Conservation (phyloP, 148 eudicot genomes). For the Limonium bicolor region DNA sequence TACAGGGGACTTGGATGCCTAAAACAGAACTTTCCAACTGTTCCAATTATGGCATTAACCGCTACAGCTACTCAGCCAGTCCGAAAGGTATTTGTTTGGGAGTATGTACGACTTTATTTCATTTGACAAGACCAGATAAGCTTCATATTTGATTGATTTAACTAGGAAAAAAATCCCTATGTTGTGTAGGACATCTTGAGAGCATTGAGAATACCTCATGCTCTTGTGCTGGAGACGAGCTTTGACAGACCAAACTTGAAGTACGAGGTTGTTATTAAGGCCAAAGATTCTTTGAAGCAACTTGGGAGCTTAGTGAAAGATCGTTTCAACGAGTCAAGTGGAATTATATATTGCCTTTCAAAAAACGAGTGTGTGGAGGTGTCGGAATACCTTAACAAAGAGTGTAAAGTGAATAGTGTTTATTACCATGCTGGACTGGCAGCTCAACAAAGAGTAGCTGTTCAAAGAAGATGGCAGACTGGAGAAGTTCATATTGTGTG, state of each 20-base stretch:
- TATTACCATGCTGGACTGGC: constrained; percentile 96
- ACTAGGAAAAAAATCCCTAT: background rate
- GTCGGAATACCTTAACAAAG: constrained; percentile 60
- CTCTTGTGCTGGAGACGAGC: constrained; percentile 80
- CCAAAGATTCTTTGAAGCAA: constrained; percentile 69
- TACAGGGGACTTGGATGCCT: constrained; percentile 80
- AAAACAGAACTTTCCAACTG: constrained; percentile 73
- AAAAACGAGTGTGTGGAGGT: constrained; percentile 94
- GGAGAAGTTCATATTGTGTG: constrained; percentile 96
- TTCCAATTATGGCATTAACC: constrained; percentile 97
- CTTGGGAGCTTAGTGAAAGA: constrained; percentile 61
- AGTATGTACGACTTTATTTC: no score
- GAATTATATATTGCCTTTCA: constrained; percentile 97
- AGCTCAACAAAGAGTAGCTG: constrained; percentile 75
- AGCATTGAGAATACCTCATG: constrained; percentile 72
- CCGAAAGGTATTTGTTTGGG: constrained; percentile 46
- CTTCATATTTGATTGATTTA: no score
- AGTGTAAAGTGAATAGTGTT: constrained; percentile 73
- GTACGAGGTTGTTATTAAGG: constrained; percentile 76
- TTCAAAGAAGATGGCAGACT: constrained; percentile 78
- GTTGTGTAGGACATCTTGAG: constrained; percentile 66
- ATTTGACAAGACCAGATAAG: no score
- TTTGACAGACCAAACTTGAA: constrained; percentile 92
- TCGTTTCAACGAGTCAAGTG: constrained; percentile 51
- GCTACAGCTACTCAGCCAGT: constrained; percentile 96